These are phyloP conservation scores for Xylariaceae sp. DNA, from an alignment of 2,329 filamentous ascomycete species.

Conservation along the genomic window DNA sequence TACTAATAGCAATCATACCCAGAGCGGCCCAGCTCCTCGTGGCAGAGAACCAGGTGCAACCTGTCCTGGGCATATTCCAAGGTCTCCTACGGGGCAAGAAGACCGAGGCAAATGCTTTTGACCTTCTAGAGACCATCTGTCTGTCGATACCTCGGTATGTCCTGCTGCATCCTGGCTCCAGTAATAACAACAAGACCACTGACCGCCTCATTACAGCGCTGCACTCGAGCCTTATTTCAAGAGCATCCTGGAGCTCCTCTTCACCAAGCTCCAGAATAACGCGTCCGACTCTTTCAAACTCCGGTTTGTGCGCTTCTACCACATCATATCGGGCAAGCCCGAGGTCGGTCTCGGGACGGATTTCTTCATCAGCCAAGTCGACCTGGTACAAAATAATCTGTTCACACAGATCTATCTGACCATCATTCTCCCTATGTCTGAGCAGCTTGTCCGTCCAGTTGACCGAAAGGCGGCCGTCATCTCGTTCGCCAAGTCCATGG, in stretches of 20 bases:
- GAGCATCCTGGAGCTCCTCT: slow-evolving; percentile 74
- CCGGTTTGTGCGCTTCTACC: slow-evolving; percentile 90
- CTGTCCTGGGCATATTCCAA: slow-evolving; percentile 93
- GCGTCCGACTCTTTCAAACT: slow-evolving; percentile 74
- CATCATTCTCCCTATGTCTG: slow-evolving; percentile 83
- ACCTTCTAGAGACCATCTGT: slow-evolving; percentile 78
- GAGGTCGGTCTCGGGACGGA: slow-evolving; percentile 84
- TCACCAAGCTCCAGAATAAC: slow-evolving; percentile 66
- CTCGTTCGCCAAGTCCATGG: slow-evolving; percentile 86
- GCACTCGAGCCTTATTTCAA: slow-evolving; percentile 71
- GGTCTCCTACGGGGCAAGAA: slow-evolving; percentile 76
- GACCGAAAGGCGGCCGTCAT: slow-evolving; percentile 93
- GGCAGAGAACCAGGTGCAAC: slow-evolving; percentile 74
- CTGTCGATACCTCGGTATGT: slow-evolving; percentile 66
- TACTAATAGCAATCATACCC: slow-evolving; percentile 78
- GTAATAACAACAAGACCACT: neutral
- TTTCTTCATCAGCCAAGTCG: slow-evolving; percentile 82
- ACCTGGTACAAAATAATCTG: slow-evolving; percentile 71
- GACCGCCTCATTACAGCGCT: slow-evolving; percentile 36
- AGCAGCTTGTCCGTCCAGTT: slow-evolving; percentile 77
- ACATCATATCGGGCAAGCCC: slow-evolving; percentile 74
- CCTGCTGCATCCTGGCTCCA: neutral
- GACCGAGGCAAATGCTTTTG: slow-evolving; percentile 81
- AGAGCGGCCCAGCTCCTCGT: slow-evolving; percentile 69
- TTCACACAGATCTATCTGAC: slow-evolving; percentile 82